Evolutionary conservation across 805 yeast species (phyloP).

Genomic region (Saccharomycopsis lassenensis): DNA sequence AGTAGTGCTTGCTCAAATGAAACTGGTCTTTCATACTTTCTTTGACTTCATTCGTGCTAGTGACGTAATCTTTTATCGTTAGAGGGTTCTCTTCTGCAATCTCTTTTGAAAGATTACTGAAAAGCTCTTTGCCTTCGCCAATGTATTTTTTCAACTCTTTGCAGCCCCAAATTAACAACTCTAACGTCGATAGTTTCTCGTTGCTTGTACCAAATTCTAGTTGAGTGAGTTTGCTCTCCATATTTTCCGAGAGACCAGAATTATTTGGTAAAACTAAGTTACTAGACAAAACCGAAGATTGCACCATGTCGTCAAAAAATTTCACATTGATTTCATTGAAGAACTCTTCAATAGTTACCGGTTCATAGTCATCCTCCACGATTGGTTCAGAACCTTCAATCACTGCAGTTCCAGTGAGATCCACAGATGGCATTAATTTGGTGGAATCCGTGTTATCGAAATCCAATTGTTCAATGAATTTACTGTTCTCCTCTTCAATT

Average conservation of each 20-base stretch:
- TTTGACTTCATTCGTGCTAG: slow-evolving; percentile 28
- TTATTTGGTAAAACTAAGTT: slow-evolving; percentile 18
- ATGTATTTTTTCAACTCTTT: slow-evolving; percentile 39
- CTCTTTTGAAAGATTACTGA: slow-evolving; percentile 31
- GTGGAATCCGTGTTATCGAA: slow-evolving; percentile 17
- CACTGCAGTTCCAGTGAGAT: neutral
- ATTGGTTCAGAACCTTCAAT: slow-evolving; percentile 18
- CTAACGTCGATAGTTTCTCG: slow-evolving; percentile 32
- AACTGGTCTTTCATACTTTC: slow-evolving; percentile 34
- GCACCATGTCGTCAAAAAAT: slow-evolving; percentile 34
- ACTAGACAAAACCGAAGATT: slow-evolving; percentile 12
- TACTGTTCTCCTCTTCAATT: slow-evolving; percentile 3
- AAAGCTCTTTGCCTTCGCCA: slow-evolving; percentile 34
- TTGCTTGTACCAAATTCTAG: slow-evolving; percentile 19
- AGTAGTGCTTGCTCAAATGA: slow-evolving; percentile 35
- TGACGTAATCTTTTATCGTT: slow-evolving; percentile 35
- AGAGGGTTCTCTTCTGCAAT: slow-evolving; percentile 36
- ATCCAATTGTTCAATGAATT: slow-evolving; percentile 5
- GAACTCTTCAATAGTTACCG: slow-evolving; percentile 30
- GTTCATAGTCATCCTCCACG: slow-evolving; percentile 22
- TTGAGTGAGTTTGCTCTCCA: slow-evolving; percentile 14
- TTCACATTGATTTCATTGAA: slow-evolving; percentile 30
- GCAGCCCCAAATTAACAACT: slow-evolving; percentile 38
- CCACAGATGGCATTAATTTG: slow-evolving; percentile 22
- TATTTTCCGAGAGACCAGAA: neutral